Base-by-base conservation (phyloP, 208 protist genomes). In the Phytomonas francai region DNA sequence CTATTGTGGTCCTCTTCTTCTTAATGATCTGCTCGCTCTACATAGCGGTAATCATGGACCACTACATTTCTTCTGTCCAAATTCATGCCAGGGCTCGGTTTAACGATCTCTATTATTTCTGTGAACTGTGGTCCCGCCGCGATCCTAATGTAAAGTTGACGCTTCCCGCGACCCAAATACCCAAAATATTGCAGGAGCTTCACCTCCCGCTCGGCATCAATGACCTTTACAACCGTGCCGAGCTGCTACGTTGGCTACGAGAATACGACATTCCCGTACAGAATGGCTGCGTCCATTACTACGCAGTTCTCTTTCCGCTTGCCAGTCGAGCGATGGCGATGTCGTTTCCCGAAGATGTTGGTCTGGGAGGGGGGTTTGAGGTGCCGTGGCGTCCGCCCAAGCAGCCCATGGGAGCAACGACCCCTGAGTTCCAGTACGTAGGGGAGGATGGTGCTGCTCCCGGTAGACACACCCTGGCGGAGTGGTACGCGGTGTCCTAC, bases 221-320 rank as follows among this genome's bases (percentile, higher is more conserved):
- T 51, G 82, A 79, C 67, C 75, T 80, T 39, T 78, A 76, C 63
- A 88, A 87, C 69, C 85, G 92, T 57, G 61, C 82, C 3, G 92
- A 95, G 78, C 67, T 97, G 57, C 70, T 97, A 62, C 76, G 75
- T 19, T 59, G 90, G 45, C 73, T 93, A 63, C 84, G 85, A n/a
- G 86, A 91, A 78, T 97, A 97, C 78, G 75, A 89, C 64, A 94
- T 97, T 49, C 87, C 92, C 27, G 81, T 90, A 32, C 84, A 61
- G 1, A 77, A 80, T 34, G 89, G 92, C 16, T 72, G 75, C 54
- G 84, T 97, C 30, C 81, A 92, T 73, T 97, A 95, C 80, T 75
- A 93, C 72, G 92, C 94, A 32, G 89, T 94, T 19, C 76, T 95
- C 12, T 67, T 91, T 57, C 85, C 92, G 27, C 72, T 97, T 12